Base-by-base conservation (phyloP, 352 stramenopile genomes). In the Phytophthora pisi region DNA sequence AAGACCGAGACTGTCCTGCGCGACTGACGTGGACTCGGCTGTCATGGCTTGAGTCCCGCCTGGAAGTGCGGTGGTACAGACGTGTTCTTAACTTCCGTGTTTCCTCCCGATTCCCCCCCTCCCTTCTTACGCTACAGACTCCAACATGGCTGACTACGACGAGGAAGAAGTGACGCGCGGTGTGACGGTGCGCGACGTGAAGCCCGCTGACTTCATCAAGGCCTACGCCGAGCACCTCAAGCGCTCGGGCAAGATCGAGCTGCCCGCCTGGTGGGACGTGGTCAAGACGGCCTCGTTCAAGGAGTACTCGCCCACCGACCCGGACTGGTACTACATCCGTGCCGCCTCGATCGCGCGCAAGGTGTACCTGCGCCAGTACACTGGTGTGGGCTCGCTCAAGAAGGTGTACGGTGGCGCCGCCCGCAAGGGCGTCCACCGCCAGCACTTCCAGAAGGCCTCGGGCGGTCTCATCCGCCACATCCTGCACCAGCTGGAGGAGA, bases 291-390 rank as follows among this genome's bases (percentile, higher is more conserved):
- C 83, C 56, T 89, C 97, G 58, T 98, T 98, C 86, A 99, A 99
- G 90, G 97, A 99, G 82, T 93, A 99, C 73, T 96, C 97, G 52
- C 97, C 97, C 38, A 94, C 97, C 58, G 96, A 98, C 81, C 92
- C 97, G 66, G 97, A 99, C 87, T 99, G 97, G 97, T 99, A 99
- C 86, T 99, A 98, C 88, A 95, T 99, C 72, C 96, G 97, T 69
- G 97, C 97, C 56, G 89, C 97, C 45, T 99, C 97, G 57, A 98
- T 99, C 72, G 97, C 97, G 42, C 96, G 97, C 70, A 99, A 99
- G 90, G 91, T 99, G 42, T 99, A 99, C 91, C 83, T 99, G 55
- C 93, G 96, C 67, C 97, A 98, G 64, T 96, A 98, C 77, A 92
- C 97, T 54, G 97, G 97, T 79, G 89, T 99, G 31, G 97, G 97